phyloP scores from a whole-genome alignment of 495 filamentous ascomycete species.

The Elaphomyces granulatus region DNA sequence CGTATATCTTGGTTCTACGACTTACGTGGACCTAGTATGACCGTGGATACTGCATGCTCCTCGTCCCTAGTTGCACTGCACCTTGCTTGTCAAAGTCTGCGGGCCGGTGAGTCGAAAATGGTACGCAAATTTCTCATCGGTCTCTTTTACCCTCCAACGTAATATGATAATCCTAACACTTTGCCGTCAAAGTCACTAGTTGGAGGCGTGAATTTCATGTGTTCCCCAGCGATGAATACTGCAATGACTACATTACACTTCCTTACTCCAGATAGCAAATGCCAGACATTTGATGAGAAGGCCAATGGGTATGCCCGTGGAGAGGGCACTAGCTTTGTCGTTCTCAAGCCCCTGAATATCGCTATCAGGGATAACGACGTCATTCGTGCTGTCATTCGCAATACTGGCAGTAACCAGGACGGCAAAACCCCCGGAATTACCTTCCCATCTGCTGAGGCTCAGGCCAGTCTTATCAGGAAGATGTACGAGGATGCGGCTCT shows the following conservation, averaged over 20 bases:
- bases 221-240: conserved; percentile 17
- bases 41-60: conserved; percentile 35
- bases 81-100: conserved; percentile 32
- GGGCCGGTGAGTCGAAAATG: too few relatives aligned
- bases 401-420: conserved; percentile 22
- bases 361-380: conserved; percentile 23
- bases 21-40: conserved; percentile 21
- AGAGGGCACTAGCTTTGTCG: conserved; percentile 33
- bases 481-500: conserved; percentile 9
- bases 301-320: conserved; percentile 53
- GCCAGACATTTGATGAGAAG: conserved; percentile 42
- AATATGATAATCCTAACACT: neutral
- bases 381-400: conserved; percentile 26
- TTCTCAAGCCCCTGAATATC: conserved; percentile 20
- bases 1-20: conserved; percentile 30
- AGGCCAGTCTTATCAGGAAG: conserved; percentile 13
- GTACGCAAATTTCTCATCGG: neutral
- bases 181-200: conserved; percentile 8
- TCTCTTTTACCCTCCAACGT: neutral
- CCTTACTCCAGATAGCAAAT: conserved; percentile 19
- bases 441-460: conserved; percentile 7
- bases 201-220: conserved; percentile 28
- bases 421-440: conserved; percentile 17
- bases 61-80: conserved; percentile 38
- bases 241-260: conserved; percentile 19